Conservation (phyloP, 306 rosid species). For the Ammopiptanthus mongolicus region DNA sequence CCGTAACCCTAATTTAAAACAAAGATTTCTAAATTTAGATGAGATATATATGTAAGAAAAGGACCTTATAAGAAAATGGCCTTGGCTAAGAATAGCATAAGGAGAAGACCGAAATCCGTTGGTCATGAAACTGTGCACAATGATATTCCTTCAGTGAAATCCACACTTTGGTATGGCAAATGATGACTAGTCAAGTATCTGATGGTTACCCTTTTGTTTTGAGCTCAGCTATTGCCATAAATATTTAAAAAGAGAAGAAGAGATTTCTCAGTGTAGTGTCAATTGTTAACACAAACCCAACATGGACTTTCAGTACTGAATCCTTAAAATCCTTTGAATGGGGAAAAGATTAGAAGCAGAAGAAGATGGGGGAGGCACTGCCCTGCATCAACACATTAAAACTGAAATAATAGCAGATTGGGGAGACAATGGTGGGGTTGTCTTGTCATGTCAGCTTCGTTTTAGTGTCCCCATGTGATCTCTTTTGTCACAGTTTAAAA, state of each 20-base stretch:
- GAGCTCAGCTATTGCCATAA: neutral
- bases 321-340: neutral
- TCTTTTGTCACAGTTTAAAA: neutral
- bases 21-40: neutral
- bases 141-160: neutral
- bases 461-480: constrained; percentile 23
- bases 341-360: neutral
- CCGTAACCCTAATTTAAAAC: too few species aligned
- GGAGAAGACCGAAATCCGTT: neutral
- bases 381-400: neutral
- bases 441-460: constrained; percentile 41
- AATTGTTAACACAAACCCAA: neutral
- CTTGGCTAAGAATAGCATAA: neutral
- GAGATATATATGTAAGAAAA: neutral
- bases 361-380: neutral
- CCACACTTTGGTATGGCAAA: neutral
- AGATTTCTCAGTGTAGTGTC: neutral
- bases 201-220: neutral
- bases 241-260: neutral
- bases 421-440: constrained; percentile 45
- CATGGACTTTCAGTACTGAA: neutral
- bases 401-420: constrained; percentile 6
- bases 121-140: neutral
- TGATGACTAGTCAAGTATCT: neutral
- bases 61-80: neutral